Evolutionary conservation across 805 yeast species (phyloP).

Genomic region (Saccharomycopsis vini): DNA sequence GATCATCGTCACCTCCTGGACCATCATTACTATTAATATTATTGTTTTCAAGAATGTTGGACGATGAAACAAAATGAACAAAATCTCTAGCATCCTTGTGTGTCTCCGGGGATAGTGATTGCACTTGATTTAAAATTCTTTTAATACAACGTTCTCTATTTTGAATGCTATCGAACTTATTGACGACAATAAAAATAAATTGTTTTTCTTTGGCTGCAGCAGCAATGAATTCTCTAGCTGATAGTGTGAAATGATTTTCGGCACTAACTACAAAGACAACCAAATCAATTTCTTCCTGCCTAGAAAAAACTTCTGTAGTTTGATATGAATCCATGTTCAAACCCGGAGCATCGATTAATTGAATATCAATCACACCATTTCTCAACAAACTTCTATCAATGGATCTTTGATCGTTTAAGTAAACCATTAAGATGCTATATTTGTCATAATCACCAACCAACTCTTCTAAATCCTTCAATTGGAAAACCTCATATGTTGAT

Average conservation of each 20-base stretch:
- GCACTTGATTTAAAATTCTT: constrained; percentile 76
- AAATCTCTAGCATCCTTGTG: constrained; percentile 82
- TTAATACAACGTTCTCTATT: constrained; percentile 73
- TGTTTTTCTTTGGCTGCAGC: constrained; percentile 88
- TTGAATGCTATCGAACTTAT: constrained; percentile 77
- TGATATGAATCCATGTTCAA: constrained; percentile 86
- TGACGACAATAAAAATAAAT: constrained; percentile 87
- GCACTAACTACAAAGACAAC: constrained; percentile 95
- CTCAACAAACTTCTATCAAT: constrained; percentile 61
- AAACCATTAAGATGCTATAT: constrained; percentile 68
- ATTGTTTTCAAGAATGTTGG: constrained; percentile 35
- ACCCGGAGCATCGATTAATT: constrained; percentile 96
- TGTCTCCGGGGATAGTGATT: constrained; percentile 80
- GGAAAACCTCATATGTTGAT: constrained; percentile 51
- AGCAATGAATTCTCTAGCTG: constrained; percentile 88
- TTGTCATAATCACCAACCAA: constrained; percentile 68
- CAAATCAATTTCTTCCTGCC: constrained; percentile 94
- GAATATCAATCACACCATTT: constrained; percentile 88
- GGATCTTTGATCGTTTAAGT: constrained; percentile 67
- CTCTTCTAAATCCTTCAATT: constrained; percentile 49
- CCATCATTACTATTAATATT: constrained; percentile 32
- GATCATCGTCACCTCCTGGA: constrained; percentile 27
- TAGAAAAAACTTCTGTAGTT: constrained; percentile 88
- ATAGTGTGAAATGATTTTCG: constrained; percentile 88
- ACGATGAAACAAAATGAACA: constrained; percentile 83